Conservation (phyloP, 805 yeast species). For the Monosporozyma solicola region DNA sequence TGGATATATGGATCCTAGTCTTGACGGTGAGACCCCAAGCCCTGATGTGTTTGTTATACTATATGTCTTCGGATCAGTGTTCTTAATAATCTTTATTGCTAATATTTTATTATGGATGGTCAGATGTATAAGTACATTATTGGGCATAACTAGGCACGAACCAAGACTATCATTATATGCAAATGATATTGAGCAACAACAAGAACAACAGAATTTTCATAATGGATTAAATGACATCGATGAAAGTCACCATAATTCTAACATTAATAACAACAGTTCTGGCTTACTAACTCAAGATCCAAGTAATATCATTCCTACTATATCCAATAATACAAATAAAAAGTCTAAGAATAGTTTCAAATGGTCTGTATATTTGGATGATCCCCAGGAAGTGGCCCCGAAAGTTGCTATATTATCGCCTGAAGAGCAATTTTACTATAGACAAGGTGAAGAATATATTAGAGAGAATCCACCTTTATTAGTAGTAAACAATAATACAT, state of each 20-base stretch:
- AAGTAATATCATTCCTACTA: neutral
- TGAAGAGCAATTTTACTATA: constrained; percentile 33
- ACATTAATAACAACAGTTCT: neutral
- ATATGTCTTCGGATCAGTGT: neutral
- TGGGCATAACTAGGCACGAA: constrained; percentile 1
- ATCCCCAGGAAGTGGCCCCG: constrained; percentile 49
- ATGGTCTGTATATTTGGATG: constrained; percentile 55
- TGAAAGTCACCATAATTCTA: neutral
- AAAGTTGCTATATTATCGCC: constrained; percentile 51
- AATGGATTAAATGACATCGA: neutral
- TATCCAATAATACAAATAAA: neutral
- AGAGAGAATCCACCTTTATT: constrained; percentile 38
- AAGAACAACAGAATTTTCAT: constrained; percentile 1
- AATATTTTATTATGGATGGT: constrained; percentile 2
- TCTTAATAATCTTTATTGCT: neutral
- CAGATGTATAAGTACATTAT: constrained; percentile 3
- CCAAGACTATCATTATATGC: constrained; percentile 12
- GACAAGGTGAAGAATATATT: constrained; percentile 33
- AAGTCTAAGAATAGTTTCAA: constrained; percentile 1
- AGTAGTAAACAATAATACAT: constrained; percentile 14
- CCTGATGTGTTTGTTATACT: neutral
- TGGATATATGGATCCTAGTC: neutral
- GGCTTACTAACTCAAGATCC: neutral
- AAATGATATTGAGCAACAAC: constrained; percentile 2
- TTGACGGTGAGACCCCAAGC: neutral